These are phyloP conservation scores for Coemansia sp. DNA, from an alignment of 192 early-diverging fungal species.

Conservation along the genomic window DNA sequence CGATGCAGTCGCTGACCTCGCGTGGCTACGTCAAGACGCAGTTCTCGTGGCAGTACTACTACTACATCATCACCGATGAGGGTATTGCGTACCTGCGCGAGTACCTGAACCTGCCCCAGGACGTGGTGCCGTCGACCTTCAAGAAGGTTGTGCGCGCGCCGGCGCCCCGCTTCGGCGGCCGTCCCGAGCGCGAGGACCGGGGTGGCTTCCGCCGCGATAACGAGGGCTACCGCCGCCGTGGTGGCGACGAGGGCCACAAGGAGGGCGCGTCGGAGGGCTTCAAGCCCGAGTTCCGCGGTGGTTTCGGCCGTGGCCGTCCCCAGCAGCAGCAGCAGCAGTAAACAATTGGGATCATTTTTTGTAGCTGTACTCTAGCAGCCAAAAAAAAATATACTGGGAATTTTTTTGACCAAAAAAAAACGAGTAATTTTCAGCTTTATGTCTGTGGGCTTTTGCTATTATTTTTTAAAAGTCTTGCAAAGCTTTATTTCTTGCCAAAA, in stretches of 20 bases:
- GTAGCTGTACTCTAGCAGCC: no score
- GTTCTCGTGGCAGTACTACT: conserved; percentile 99
- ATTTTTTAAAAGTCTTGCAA: no score
- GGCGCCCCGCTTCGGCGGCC: conserved; percentile 57
- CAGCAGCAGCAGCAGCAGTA: conserved; percentile 25
- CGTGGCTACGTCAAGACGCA: conserved; percentile 90
- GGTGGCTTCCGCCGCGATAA: conserved; percentile 71
- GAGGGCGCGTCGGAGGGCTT: conserved; percentile 91
- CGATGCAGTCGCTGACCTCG: conserved; percentile 94
- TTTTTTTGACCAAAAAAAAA: no score
- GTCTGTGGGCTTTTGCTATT: no score
- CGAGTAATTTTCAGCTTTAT: no score
- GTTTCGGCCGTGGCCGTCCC: conserved; percentile 77
- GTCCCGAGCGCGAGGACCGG: conserved; percentile 65
- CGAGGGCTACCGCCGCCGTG: conserved; percentile 84
- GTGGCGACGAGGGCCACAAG: conserved; percentile 69
- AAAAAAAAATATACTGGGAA: no score
- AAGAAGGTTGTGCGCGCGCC: conserved; percentile 88
- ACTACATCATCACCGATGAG: conserved; percentile 98
- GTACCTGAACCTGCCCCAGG: conserved; percentile 94
- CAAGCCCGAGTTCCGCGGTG: conserved; percentile 96
- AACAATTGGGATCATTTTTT: no score
- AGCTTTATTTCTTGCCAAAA: no score
- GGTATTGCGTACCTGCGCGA: conserved; percentile 97
- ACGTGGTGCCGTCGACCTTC: conserved; percentile 96